phyloP scores from a whole-genome alignment of 495 filamentous ascomycete species.

The Penicillium riverlandense region DNA sequence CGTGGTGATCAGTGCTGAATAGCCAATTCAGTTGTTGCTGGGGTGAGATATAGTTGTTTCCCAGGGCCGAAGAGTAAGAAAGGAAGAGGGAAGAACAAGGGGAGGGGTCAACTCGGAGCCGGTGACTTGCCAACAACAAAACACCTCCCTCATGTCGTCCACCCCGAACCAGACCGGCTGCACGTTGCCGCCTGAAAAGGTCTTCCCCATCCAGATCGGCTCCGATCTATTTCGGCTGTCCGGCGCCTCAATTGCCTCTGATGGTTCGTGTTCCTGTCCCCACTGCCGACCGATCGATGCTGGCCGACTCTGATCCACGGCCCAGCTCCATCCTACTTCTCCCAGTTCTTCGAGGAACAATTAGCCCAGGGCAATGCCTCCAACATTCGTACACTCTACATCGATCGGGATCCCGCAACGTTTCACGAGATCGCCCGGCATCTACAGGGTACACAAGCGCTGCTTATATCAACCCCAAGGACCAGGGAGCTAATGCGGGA shows the following conservation, averaged over 20 bases:
- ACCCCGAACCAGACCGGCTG: conserved; percentile 1
- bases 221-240: conserved; percentile 86
- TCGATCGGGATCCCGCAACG: conserved; percentile 87
- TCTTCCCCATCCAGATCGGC: conserved; percentile 93
- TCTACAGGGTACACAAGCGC: conserved; percentile 59
- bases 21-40: too few relatives aligned
- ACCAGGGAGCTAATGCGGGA: conserved; percentile 1
- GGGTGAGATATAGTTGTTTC: too few relatives aligned
- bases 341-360: conserved; percentile 86
- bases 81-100: too few relatives aligned
- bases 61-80: too few relatives aligned
- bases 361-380: conserved; percentile 55
- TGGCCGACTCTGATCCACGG: conserved; percentile 1
- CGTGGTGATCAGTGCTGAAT: too few relatives aligned
- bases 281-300: background rate
- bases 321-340: conserved; percentile 96
- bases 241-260: conserved; percentile 89
- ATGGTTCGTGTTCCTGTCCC: conserved; percentile 52
- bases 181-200: conserved; percentile 51
- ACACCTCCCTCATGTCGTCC: background rate
- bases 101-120: background rate
- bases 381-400: conserved; percentile 69
- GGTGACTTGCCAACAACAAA: background rate
- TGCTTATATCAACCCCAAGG: background rate
- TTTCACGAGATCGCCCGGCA: conserved; percentile 87